Evolutionary conservation across 176 grass and related monocot species (phyloP).

Genomic region (Carex scoparia): DNA sequence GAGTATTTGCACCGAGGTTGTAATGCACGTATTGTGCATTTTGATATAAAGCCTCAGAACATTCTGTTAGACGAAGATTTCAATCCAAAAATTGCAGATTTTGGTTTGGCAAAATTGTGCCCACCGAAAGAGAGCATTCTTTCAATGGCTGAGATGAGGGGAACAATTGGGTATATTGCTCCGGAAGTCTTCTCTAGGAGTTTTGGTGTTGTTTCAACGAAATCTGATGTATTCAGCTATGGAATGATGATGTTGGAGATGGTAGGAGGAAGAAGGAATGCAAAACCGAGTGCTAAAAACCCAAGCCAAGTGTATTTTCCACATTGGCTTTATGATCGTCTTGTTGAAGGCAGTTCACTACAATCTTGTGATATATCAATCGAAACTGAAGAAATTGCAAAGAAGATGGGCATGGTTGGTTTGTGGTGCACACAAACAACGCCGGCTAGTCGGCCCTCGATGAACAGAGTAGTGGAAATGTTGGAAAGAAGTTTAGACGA

Average conservation of each 20-base stretch:
- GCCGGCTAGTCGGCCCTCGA: conserved; percentile 34
- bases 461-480: conserved; percentile 50
- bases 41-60: conserved; percentile 55
- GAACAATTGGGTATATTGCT: conserved; percentile 49
- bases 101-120: conserved; percentile 50
- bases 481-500: conserved; percentile 24
- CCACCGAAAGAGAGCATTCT: conserved; percentile 33
- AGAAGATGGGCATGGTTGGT: conserved; percentile 33
- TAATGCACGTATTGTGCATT: conserved; percentile 46
- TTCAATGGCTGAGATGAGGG: conserved; percentile 45
- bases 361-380: not conserved
- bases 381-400: conserved; percentile 26
- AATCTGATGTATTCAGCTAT: conserved; percentile 46
- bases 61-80: conserved; percentile 46
- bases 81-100: conserved; percentile 48
- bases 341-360: conserved; percentile 19
- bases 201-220: conserved; percentile 33
- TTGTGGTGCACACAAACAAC: conserved; percentile 49
- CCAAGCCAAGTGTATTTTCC: conserved; percentile 31
- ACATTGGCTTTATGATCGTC: conserved; percentile 51
- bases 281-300: conserved; percentile 34
- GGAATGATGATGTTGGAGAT: conserved; percentile 53
- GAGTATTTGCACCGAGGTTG: conserved; percentile 47
- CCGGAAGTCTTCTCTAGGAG: conserved; percentile 45
- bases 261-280: conserved; percentile 40